Evolutionary conservation across 176 grass and related monocot genomes (phyloP).

Genomic region (Triticum monococcum): DNA sequence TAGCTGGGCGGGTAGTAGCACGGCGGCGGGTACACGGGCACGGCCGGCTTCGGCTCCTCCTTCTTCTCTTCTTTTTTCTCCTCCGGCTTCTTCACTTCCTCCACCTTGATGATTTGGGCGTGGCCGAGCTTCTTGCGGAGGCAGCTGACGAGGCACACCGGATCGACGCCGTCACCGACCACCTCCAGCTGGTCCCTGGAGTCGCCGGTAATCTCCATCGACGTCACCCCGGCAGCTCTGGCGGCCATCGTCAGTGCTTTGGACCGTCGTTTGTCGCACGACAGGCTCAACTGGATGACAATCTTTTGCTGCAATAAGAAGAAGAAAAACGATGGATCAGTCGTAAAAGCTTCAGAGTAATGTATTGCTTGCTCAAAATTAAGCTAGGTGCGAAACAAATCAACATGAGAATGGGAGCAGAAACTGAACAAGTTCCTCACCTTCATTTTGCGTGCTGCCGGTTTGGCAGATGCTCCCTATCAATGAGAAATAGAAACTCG

Average conservation of each 20-base stretch:
- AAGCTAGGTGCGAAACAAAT: too few species aligned
- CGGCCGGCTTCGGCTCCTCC: not conserved
- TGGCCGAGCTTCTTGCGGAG: constrained; percentile 50
- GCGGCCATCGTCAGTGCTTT: constrained; percentile 36
- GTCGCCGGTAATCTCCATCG: constrained; percentile 41
- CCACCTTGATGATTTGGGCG: constrained; percentile 55
- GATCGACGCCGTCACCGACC: constrained; percentile 54
- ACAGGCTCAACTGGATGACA: constrained; percentile 43
- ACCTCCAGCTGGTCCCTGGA: constrained; percentile 52
- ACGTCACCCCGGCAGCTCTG: constrained; percentile 33
- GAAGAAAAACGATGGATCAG: not conserved
- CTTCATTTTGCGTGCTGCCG: constrained; percentile 22
- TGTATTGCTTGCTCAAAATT: not conserved
- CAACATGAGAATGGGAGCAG: not conserved
- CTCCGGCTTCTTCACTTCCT: constrained; percentile 44
- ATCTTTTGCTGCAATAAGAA: constrained; percentile 50
- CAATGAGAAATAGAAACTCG: not conserved
- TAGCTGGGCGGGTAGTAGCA: not conserved
- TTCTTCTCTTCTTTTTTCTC: constrained; percentile 2
- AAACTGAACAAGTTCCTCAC: not conserved
- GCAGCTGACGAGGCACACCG: constrained; percentile 27
- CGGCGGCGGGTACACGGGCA: not conserved
- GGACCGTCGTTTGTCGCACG: constrained; percentile 26
- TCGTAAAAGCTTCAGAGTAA: not conserved
- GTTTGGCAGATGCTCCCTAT: not conserved